phyloP scores from a whole-genome alignment of 73 alveolate species.

The Paramecium caudatum region DNA sequence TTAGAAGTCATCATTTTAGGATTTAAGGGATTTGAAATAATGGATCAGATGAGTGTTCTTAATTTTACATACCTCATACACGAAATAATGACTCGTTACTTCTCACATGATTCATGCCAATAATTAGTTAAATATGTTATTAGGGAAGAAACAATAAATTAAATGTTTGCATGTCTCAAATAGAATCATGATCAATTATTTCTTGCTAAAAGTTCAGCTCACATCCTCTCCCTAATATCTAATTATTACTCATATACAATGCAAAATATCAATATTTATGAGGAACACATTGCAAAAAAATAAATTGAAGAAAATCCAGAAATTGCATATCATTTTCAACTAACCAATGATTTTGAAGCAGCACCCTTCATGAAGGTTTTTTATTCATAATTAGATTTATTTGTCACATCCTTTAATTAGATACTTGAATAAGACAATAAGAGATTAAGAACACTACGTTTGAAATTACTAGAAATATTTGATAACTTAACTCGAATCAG shows the following conservation, averaged over 20 bases:
- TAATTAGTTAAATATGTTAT: neutral
- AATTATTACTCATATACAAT: conserved; percentile 51
- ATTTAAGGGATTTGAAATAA: conserved; percentile 1
- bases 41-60: conserved; percentile 59
- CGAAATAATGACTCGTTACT: conserved; percentile 58
- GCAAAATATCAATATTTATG: conserved; percentile 49
- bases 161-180: conserved; percentile 12
- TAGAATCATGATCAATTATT: neutral
- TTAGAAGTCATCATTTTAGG: conserved; percentile 1
- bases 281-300: neutral
- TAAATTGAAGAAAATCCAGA: conserved; percentile 19
- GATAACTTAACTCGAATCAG: conserved; percentile 52
- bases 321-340: conserved; percentile 19
- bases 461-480: conserved; percentile 56
- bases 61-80: conserved; percentile 45
- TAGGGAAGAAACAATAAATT: neutral
- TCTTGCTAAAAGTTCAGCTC: conserved; percentile 61
- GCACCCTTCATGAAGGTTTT: conserved; percentile 25
- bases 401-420: neutral
- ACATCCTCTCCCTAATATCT: conserved; percentile 29
- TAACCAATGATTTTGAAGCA: conserved; percentile 44
- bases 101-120: neutral
- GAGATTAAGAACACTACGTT: neutral
- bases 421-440: conserved; percentile 9
- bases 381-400: neutral